Evolutionary conservation across 2,329 filamentous ascomycete species (phyloP).

Genomic region (Fusarium equiseti): DNA sequence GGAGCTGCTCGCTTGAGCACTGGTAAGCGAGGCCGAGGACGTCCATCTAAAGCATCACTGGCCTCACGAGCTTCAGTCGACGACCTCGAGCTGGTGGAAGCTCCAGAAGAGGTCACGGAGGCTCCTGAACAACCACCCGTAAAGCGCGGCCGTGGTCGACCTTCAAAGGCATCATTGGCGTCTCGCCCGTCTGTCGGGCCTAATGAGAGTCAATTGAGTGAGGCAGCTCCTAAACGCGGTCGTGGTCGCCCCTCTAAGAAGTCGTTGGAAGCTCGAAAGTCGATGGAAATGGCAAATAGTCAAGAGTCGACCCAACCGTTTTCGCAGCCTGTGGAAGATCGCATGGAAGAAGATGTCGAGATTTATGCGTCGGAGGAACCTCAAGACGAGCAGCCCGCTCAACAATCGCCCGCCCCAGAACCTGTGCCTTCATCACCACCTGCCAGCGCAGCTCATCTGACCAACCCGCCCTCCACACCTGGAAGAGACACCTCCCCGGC

Average conservation of each 20-base stretch:
- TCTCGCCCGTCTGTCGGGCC: conserved; percentile 41
- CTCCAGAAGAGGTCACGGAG: conserved; percentile 30
- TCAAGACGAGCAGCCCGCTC: conserved; percentile 23
- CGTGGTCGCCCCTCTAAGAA: conserved; percentile 51
- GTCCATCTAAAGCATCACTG: conserved; percentile 49
- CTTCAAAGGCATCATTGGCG: conserved; percentile 50
- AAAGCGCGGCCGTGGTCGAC: conserved; percentile 50
- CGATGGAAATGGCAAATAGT: conserved; percentile 33
- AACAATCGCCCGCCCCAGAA: conserved; percentile 24
- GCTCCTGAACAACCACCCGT: conserved; percentile 29
- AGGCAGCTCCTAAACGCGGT: conserved; percentile 46
- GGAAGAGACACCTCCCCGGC: conserved; percentile 58
- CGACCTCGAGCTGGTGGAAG: conserved; percentile 41
- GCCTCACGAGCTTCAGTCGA: conserved; percentile 45
- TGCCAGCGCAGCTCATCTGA: conserved; percentile 28
- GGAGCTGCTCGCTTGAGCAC: conserved; percentile 32
- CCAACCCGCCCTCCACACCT: conserved; percentile 59
- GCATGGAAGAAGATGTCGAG: conserved; percentile 36
- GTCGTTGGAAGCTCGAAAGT: conserved; percentile 46
- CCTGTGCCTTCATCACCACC: conserved; percentile 39
- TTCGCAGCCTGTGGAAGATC: conserved; percentile 30
- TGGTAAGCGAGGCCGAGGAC: conserved; percentile 47
- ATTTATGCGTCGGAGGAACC: conserved; percentile 25
- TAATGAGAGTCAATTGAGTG: conserved; percentile 39
- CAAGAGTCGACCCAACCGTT: conserved; percentile 32